Conservation (phyloP, 2,329 filamentous ascomycete species). For the Chrysoporthe deuterocubensis region DNA sequence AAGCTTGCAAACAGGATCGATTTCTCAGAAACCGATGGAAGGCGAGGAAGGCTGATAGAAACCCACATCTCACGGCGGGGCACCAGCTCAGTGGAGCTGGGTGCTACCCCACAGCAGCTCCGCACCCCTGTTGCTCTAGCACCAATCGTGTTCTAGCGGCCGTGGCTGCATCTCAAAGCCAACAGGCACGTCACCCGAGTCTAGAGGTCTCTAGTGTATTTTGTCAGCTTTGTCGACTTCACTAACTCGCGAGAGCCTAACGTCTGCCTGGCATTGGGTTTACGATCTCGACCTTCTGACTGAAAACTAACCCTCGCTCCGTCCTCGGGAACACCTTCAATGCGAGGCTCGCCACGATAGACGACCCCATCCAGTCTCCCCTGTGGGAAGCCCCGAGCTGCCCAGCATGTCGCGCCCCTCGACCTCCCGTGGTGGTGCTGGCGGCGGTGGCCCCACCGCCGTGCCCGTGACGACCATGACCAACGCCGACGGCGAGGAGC, state of each 20-base stretch:
- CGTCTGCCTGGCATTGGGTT: not conserved
- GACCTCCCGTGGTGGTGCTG: slow-evolving; percentile 29
- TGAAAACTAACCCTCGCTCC: not conserved
- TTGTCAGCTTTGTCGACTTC: slow-evolving; percentile 12
- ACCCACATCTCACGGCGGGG: slow-evolving; percentile 10
- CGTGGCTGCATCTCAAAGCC: not conserved
- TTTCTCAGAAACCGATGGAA: not conserved
- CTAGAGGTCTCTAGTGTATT: not conserved
- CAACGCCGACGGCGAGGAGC: slow-evolving; percentile 57
- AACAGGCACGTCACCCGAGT: not conserved
- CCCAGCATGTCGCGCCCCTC: slow-evolving; percentile 42
- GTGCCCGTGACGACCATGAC: slow-evolving; percentile 26
- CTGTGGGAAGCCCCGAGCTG: not conserved
- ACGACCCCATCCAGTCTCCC: not conserved
- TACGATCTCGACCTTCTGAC: not conserved
- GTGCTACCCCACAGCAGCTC: slow-evolving; percentile 18
- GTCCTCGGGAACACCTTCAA: slow-evolving; percentile 13
- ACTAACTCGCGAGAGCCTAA: not conserved
- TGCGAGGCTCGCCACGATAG: not conserved
- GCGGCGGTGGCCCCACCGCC: slow-evolving; percentile 26
- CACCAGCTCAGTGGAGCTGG: not conserved
- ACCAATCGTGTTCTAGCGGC: slow-evolving; percentile 6
- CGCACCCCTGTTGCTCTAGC: not conserved
- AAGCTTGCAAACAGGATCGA: not conserved
- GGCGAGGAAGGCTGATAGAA: slow-evolving; percentile 25